Evolutionary conservation across 192 early-diverging fungal genomes (phyloP).

Genomic region (Allomyces macrogynus): DNA sequence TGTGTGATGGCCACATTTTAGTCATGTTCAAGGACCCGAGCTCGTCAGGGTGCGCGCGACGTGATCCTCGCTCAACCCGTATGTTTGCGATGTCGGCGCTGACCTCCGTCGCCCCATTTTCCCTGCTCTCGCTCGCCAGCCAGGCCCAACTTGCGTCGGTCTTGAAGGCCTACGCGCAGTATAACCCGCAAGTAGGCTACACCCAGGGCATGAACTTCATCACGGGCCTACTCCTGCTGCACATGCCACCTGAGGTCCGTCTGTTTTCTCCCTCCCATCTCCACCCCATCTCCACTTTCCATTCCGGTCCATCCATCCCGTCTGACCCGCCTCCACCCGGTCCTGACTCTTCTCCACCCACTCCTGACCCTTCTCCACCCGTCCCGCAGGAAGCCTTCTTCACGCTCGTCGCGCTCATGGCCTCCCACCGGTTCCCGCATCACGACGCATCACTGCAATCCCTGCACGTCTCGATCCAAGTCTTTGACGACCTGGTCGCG

Average conservation of each 20-base stretch:
- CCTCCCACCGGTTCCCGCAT: background rate
- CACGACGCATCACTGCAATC: background rate
- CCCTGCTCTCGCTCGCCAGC: conserved; percentile 8
- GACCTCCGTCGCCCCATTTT: too few species aligned
- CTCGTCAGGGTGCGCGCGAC: background rate
- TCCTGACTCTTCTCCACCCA: too few species aligned
- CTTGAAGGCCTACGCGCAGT: conserved; percentile 67
- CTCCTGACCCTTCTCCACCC: too few species aligned
- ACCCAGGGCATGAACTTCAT: conserved; percentile 48
- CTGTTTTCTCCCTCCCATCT: too few species aligned
- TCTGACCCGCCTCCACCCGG: too few species aligned
- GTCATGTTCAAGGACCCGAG: conserved; percentile 47
- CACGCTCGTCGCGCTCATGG: background rate
- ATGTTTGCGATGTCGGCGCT: too few species aligned
- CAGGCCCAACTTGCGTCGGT: conserved; percentile 60
- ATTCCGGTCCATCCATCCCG: too few species aligned
- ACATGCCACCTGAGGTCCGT: background rate
- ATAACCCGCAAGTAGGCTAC: conserved; percentile 70
- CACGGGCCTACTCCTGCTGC: background rate
- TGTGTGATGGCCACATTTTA: too few species aligned
- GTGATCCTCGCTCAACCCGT: too few species aligned
- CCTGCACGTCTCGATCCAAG: background rate
- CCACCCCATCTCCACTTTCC: too few species aligned
- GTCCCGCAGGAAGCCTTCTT: background rate
- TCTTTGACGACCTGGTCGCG: background rate